These are phyloP conservation scores for Petunia axillaris DNA, from an alignment of 257 asterid species.

Conservation along the genomic window DNA sequence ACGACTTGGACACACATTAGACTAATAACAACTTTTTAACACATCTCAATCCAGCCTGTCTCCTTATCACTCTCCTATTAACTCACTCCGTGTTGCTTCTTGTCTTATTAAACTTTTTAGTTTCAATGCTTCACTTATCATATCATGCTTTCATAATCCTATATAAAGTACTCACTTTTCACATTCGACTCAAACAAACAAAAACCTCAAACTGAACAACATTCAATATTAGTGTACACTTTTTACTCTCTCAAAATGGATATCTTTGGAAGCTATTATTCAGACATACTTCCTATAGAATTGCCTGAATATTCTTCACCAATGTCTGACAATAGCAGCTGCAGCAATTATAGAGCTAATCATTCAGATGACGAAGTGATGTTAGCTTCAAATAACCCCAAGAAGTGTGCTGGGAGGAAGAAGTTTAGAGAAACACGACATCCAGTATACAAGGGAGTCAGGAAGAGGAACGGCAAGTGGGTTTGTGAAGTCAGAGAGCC, in stretches of 20 bases:
- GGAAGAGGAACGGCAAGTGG: conserved; percentile 65
- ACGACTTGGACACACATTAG: neutral
- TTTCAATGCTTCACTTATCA: neutral
- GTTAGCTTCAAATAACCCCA: conserved; percentile 68
- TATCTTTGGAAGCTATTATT: conserved; percentile 15
- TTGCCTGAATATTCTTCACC: conserved; percentile 30
- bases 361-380: conserved; percentile 31
- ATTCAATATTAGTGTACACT: neutral
- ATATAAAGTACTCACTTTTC: neutral
- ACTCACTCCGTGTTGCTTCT: neutral
- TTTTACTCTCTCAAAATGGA: conserved; percentile 20
- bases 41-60: neutral
- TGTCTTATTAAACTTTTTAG: no score
- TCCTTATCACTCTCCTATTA: neutral
- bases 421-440: conserved; percentile 71
- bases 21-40: neutral
- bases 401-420: conserved; percentile 62
- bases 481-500: conserved; percentile 75
- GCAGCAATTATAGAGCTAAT: neutral
- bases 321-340: conserved; percentile 27
- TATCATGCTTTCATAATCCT: no score
- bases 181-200: neutral
- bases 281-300: conserved; percentile 25
- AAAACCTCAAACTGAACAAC: neutral
- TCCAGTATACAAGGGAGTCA: conserved; percentile 67